Evolutionary conservation across 2,329 filamentous ascomycete genomes (phyloP).

Genomic region (Colletotrichum navitas): DNA sequence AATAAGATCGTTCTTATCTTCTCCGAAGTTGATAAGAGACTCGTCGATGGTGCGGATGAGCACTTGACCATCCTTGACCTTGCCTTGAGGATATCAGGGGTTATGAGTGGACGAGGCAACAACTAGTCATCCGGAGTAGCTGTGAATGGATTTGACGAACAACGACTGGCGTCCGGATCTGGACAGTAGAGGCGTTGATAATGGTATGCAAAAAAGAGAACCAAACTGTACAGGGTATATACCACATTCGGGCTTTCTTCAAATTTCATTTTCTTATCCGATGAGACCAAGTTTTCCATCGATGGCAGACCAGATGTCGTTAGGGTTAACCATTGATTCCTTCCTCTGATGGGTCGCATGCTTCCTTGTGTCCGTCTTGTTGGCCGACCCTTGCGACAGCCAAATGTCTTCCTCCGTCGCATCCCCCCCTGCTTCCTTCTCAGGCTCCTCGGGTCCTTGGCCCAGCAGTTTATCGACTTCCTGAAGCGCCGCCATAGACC

Average conservation of each 20-base stretch:
- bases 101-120: constrained; percentile 65
- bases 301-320: constrained; percentile 64
- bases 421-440: constrained; percentile 44
- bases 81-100: constrained; percentile 81
- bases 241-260: constrained; percentile 15
- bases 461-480: constrained; percentile 65
- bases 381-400: constrained; percentile 51
- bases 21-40: constrained; percentile 92
- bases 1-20: constrained; percentile 91
- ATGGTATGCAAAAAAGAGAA: constrained; percentile 10
- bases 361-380: constrained; percentile 47
- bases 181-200: constrained; percentile 30
- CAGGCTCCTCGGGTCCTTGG: constrained; percentile 46
- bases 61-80: constrained; percentile 92
- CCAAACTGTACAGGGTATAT: constrained; percentile 29
- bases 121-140: constrained; percentile 42
- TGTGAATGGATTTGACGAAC: constrained; percentile 8
- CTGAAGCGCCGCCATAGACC: constrained; percentile 62
- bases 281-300: constrained; percentile 68
- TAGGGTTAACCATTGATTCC: constrained; percentile 45
- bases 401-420: constrained; percentile 52
- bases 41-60: constrained; percentile 96
- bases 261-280: constrained; percentile 50
- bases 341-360: constrained; percentile 42
- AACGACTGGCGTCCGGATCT: constrained; percentile 29